Evolutionary conservation across 2,329 filamentous ascomycete genomes (phyloP).

Genomic region (Claviceps capensis): DNA sequence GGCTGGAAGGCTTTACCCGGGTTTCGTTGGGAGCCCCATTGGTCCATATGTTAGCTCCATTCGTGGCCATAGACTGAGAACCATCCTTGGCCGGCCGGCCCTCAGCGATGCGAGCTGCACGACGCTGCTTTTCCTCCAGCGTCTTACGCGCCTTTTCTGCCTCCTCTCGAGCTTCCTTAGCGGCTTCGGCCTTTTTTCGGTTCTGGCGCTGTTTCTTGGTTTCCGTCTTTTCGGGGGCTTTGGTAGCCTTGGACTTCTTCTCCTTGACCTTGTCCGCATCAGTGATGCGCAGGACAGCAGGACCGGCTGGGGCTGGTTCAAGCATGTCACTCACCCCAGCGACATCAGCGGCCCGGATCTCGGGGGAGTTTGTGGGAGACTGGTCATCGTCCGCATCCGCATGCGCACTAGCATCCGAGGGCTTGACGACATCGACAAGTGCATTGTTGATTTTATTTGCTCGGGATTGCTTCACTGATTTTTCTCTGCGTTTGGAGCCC

Average conservation of each 20-base stretch:
- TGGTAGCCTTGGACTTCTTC: conserved; percentile 47
- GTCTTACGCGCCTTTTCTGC: conserved; percentile 66
- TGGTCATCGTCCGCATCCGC: conserved; percentile 74
- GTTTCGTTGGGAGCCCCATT: conserved; percentile 21
- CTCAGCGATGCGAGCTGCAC: conserved; percentile 67
- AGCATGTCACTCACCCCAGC: conserved; percentile 86
- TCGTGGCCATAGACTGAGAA: conserved; percentile 38
- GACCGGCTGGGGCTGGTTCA: conserved; percentile 52
- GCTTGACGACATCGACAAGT: conserved; percentile 27
- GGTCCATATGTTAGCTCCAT: conserved; percentile 30
- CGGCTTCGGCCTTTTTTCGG: conserved; percentile 71
- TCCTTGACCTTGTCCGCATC: conserved; percentile 49
- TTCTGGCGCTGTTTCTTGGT: conserved; percentile 96
- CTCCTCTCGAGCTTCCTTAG: conserved; percentile 60
- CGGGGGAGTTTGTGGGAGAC: conserved; percentile 55
- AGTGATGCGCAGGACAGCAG: conserved; percentile 67
- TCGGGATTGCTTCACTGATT: conserved; percentile 56
- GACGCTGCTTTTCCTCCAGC: conserved; percentile 70
- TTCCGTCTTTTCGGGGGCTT: conserved; percentile 54
- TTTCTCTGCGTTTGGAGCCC: conserved; percentile 48
- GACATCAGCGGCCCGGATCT: conserved; percentile 39
- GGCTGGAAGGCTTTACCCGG: conserved; percentile 18
- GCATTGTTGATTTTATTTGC: conserved; percentile 37
- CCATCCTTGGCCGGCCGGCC: conserved; percentile 76
- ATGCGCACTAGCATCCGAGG: conserved; percentile 52